These are phyloP conservation scores for Ajuga chamaepitys DNA, from an alignment of 257 asterid genomes.

Conservation along the genomic window DNA sequence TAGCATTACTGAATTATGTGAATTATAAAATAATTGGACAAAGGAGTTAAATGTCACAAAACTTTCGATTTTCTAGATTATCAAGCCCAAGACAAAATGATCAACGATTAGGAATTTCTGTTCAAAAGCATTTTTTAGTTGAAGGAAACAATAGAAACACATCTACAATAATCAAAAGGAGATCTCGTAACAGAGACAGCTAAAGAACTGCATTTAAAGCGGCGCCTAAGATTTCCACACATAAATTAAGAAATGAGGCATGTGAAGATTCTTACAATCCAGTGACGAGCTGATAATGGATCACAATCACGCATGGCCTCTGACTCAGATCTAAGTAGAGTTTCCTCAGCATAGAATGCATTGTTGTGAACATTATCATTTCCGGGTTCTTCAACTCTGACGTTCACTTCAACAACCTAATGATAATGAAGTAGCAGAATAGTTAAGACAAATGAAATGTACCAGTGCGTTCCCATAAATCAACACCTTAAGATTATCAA, in stretches of 20 bases:
- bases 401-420: constrained; percentile 87
- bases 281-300: constrained; percentile 83
- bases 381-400: constrained; percentile 81
- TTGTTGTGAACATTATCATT: constrained; percentile 71
- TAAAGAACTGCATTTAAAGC: background rate
- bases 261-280: constrained; percentile 60
- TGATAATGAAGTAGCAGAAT: constrained; percentile 3
- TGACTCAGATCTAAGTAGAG: constrained; percentile 64
- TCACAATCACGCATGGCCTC: constrained; percentile 86
- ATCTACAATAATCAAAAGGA: background rate
- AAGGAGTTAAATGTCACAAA: no score
- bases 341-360: constrained; percentile 89
- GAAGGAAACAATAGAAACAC: no score
- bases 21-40: no score
- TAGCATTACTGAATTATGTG: no score
- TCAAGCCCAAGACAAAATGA: no score
- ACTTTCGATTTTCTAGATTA: no score
- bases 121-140: no score
- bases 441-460: background rate
- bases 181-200: background rate
- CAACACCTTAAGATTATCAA: background rate
- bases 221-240: background rate
- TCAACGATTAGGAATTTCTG: no score
- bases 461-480: background rate
- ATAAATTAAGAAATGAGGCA: background rate